These are phyloP conservation scores for Pseudopyricularia javanii DNA, from an alignment of 2,329 filamentous ascomycete species.

Conservation along the genomic window DNA sequence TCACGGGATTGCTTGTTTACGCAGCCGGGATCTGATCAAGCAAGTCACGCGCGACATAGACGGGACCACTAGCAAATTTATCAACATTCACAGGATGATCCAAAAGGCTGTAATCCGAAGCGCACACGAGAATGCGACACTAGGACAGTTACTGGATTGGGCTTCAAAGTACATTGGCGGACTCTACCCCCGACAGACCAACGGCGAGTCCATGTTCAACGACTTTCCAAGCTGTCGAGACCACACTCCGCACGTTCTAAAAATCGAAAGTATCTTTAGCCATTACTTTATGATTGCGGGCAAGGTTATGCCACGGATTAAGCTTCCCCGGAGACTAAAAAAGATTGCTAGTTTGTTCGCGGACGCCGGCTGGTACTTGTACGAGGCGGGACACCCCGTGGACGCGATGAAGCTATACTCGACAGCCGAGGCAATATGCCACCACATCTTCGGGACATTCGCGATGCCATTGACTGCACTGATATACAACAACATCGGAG, in stretches of 20 bases:
- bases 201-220: not conserved
- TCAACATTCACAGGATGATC: not conserved
- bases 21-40: not conserved
- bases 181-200: not conserved
- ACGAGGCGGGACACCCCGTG: not conserved
- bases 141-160: not conserved
- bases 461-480: not conserved
- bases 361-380: not conserved
- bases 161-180: not conserved
- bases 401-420: not conserved
- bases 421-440: not conserved
- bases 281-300: not conserved
- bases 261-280: not conserved
- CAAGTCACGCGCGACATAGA: not conserved
- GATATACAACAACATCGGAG: not conserved
- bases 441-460: not conserved
- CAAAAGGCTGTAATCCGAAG: not conserved
- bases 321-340: not conserved
- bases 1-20: not conserved
- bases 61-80: not conserved
- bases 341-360: not conserved
- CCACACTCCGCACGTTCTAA: not conserved
- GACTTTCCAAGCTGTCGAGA: not conserved
- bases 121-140: not conserved
- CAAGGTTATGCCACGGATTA: not conserved